phyloP scores from a whole-genome alignment of 2,329 filamentous ascomycete genomes.

The Raffaelea albimanens region DNA sequence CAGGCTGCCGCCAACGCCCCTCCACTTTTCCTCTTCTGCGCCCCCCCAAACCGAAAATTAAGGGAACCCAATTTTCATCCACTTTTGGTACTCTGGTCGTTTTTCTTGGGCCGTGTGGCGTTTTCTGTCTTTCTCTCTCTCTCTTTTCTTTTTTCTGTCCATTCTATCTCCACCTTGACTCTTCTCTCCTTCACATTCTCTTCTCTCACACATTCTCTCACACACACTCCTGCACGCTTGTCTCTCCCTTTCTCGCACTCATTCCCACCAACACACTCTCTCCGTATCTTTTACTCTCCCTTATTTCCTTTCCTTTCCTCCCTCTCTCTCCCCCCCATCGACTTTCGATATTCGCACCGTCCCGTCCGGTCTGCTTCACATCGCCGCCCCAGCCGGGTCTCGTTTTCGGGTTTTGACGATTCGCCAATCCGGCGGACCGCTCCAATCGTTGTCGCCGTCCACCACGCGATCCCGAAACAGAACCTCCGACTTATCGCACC shows the following conservation, averaged over 20 bases:
- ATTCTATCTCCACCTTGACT: background rate
- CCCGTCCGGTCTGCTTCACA: conserved; percentile 3
- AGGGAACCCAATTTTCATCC: background rate
- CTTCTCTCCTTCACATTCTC: background rate
- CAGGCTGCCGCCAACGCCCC: no score
- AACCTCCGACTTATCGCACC: background rate
- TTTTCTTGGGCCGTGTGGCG: conserved; percentile 9
- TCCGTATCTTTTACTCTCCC: background rate
- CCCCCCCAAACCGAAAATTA: background rate
- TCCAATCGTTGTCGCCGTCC: conserved; percentile 10
- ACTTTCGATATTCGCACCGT: conserved; percentile 2
- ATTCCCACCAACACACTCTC: no score
- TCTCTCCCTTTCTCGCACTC: background rate
- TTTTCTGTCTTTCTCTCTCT: conserved; percentile 5
- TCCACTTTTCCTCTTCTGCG: background rate
- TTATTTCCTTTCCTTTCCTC: background rate
- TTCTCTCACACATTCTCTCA: background rate
- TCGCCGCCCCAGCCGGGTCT: background rate
- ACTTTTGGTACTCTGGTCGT: background rate
- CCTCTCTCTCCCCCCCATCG: conserved; percentile 1
- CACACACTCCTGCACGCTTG: background rate
- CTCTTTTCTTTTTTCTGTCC: background rate
- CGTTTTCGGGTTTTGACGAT: background rate
- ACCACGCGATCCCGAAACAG: conserved; percentile 14
- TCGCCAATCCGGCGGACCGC: background rate